Conservation (phyloP, 192 early-diverging fungal species). For the Podila minutissima region DNA sequence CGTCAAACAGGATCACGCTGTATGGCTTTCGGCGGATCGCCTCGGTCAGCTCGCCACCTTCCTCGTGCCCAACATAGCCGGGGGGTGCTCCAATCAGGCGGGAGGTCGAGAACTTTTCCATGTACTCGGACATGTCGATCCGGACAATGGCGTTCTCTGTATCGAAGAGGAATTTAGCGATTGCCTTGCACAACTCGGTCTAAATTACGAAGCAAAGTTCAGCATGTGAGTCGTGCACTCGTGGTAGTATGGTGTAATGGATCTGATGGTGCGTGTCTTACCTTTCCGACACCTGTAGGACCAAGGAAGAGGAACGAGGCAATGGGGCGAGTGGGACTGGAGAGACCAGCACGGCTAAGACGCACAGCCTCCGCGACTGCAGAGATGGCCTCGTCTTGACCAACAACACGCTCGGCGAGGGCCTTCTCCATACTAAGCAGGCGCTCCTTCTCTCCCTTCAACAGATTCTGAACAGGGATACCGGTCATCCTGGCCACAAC, state of each 20-base stretch:
- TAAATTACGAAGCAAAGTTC: background rate
- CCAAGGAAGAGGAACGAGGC: constrained; percentile 87
- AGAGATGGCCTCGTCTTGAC: constrained; percentile 75
- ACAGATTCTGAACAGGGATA: constrained; percentile 79
- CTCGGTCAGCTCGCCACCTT: constrained; percentile 82
- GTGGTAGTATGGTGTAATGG: too few relatives aligned
- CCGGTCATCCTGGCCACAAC: constrained; percentile 82
- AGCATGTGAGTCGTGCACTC: background rate
- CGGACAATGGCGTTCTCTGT: constrained; percentile 76
- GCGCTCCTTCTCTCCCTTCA: constrained; percentile 76
- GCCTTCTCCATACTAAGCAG: constrained; percentile 78
- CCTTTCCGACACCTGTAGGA: constrained; percentile 86
- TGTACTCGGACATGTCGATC: constrained; percentile 86
- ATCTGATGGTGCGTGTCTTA: constrained; percentile 1
- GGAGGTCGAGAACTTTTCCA: constrained; percentile 75
- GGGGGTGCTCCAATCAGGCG: constrained; percentile 84
- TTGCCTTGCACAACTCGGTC: constrained; percentile 79
- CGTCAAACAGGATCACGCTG: constrained; percentile 80
- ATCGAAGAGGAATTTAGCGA: constrained; percentile 83
- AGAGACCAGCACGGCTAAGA: constrained; percentile 81
- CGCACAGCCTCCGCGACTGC: constrained; percentile 79
- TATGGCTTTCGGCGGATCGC: constrained; percentile 83
- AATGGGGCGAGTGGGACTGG: constrained; percentile 75
- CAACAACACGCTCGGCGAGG: constrained; percentile 68
- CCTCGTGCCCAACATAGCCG: constrained; percentile 83